A percentile compares a stretch with the other conserved stretches of the same genome.
phyloP scores from a whole-genome alignment of 2,329 filamentous ascomycete genomes.

The Ceratocystis alfenasii region DNA sequence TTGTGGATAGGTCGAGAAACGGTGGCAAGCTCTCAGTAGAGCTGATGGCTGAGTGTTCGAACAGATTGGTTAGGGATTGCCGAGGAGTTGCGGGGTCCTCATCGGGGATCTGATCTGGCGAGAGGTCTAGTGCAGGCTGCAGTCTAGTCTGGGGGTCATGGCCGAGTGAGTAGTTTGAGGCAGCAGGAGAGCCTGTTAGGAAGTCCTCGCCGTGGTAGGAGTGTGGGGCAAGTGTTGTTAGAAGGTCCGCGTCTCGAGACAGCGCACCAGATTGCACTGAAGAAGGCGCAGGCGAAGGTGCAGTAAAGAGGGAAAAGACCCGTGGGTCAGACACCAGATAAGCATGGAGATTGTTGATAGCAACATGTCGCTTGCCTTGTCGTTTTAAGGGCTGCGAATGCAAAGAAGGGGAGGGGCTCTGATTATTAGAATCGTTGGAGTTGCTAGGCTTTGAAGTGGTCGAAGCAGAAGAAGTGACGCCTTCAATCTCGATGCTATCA shows the following conservation, averaged over 20 bases:
- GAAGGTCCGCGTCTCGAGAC: constrained; percentile 28
- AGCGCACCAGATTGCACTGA: background rate
- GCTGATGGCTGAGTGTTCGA: background rate
- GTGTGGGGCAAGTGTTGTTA: constrained; percentile 37
- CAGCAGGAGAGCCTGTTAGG: constrained; percentile 21
- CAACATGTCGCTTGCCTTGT: constrained; percentile 53
- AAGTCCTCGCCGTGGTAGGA: constrained; percentile 30
- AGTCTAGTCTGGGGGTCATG: background rate
- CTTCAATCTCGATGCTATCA: constrained; percentile 54
- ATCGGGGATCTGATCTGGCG: constrained; percentile 4
- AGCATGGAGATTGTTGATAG: constrained; percentile 51
- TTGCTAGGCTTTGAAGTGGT: background rate
- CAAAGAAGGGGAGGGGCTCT: background rate
- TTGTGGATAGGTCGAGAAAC: constrained; percentile 4
- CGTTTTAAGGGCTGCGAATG: constrained; percentile 5
- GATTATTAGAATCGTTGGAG: background rate
- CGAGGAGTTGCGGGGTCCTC: constrained; percentile 19
- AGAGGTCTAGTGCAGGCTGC: background rate
- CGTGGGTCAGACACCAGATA: constrained; percentile 56
- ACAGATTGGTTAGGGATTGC: constrained; percentile 15
- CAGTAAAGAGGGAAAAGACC: constrained; percentile 47
- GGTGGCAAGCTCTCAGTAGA: constrained; percentile 17
- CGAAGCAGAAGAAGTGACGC: constrained; percentile 37
- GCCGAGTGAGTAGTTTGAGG: constrained; percentile 14
- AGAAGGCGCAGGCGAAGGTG: constrained; percentile 39